phyloP scores from a whole-genome alignment of 2,329 filamentous ascomycete genomes.

The Ceratocystis harringtonii region DNA sequence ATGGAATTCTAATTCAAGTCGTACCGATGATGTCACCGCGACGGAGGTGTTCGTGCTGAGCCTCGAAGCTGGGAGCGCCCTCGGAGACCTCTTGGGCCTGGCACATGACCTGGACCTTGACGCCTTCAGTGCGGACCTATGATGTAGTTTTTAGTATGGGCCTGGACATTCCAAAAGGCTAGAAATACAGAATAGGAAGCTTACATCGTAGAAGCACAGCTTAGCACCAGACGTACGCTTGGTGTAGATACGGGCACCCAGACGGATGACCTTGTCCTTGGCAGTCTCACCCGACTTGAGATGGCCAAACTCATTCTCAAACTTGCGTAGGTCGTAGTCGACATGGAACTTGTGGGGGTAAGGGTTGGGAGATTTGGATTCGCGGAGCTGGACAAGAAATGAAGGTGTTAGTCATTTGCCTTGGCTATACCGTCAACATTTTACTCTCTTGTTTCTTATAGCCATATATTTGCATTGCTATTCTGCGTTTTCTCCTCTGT shows the following conservation, averaged over 20 bases:
- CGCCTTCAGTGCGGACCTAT: slow-evolving; percentile 39
- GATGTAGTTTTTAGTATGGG: not conserved
- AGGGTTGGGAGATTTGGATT: slow-evolving; percentile 60
- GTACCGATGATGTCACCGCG: slow-evolving; percentile 80
- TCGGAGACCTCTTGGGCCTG: slow-evolving; percentile 65
- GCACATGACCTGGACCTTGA: slow-evolving; percentile 80
- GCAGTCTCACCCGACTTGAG: slow-evolving; percentile 79
- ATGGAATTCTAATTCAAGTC: not conserved
- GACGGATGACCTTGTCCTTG: slow-evolving; percentile 57
- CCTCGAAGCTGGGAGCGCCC: slow-evolving; percentile 53
- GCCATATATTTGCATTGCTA: not conserved
- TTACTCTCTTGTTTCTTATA: not conserved
- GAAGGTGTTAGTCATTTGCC: not conserved
- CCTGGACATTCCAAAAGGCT: not conserved
- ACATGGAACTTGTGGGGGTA: slow-evolving; percentile 91
- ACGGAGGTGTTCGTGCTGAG: slow-evolving; percentile 78
- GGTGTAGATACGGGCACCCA: slow-evolving; percentile 81
- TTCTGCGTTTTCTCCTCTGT: not conserved
- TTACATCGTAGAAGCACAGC: slow-evolving; percentile 73
- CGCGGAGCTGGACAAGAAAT: slow-evolving; percentile 35
- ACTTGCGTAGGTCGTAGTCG: slow-evolving; percentile 68
- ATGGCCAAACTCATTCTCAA: slow-evolving; percentile 59
- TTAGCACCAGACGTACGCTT: slow-evolving; percentile 71
- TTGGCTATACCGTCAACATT: too few relatives aligned
- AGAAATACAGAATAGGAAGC: not conserved